phyloP scores from a whole-genome alignment of 768 basidiomycete genomes.

The Trametes cingulata region DNA sequence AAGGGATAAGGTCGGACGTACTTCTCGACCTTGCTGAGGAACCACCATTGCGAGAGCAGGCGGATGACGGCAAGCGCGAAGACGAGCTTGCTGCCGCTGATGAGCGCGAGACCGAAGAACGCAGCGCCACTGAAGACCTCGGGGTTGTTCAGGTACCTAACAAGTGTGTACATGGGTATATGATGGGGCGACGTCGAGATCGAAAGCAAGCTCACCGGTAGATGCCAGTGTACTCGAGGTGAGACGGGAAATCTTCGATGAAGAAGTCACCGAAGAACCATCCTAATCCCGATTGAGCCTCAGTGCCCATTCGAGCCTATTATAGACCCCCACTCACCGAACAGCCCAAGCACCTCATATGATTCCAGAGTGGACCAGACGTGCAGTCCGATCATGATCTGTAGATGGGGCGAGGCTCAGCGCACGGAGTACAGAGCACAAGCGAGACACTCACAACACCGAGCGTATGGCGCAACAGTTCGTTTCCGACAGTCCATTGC shows the following conservation, averaged over 20 bases:
- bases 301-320: too few species aligned
- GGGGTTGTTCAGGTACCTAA: constrained; percentile 89
- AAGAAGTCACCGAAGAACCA: constrained; percentile 99
- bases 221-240: constrained; percentile 94
- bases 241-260: constrained; percentile 88
- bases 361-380: constrained; percentile 90
- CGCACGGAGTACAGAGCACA: not conserved
- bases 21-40: constrained; percentile 90
- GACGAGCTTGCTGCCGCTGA: constrained; percentile 93
- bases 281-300: constrained; percentile 44
- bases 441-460: constrained; percentile 63
- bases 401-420: not conserved
- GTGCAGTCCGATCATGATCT: constrained; percentile 75
- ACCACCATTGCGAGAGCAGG: constrained; percentile 94
- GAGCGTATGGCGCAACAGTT: constrained; percentile 84
- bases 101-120: constrained; percentile 90
- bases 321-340: too few species aligned
- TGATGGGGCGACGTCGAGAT: not conserved
- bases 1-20: constrained; percentile 40
- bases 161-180: constrained; percentile 2
- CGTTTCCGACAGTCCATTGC: constrained; percentile 87
- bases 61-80: constrained; percentile 81
- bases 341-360: constrained; percentile 90
- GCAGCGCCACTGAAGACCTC: constrained; percentile 95
- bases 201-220: constrained; percentile 62